Evolutionary conservation across 2,329 filamentous ascomycete genomes (phyloP), one percentile per base, ranked within the genome.

Genomic region (Tolypocladium endophyticum): DNA sequence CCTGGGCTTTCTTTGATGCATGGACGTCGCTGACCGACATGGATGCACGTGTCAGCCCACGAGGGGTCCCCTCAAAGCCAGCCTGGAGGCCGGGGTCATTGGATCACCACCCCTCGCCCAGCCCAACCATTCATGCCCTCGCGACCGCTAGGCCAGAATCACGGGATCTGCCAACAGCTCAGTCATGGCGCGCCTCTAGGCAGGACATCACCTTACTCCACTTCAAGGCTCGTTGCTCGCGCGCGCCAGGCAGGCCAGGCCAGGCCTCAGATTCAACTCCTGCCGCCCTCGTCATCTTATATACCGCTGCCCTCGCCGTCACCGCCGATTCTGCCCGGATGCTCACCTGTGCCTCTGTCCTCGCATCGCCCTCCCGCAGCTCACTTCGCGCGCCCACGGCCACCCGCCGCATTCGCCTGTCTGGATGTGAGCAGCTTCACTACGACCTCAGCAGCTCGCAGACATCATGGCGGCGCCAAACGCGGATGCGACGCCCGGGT

Each of bases 31-130:
- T 56, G 25, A 33, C 55, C 55, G 55, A 43, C 56, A 45, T 45
- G 56, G 56, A 58, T 58, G 56, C 43, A 52, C 69, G 69, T 72
- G 70, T 72, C 69, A 71, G 65, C 63, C 68, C 61, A 67, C 63
- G 58, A 66, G 62, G 63, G 68, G 67, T 59, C 59, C 41, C 41
- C 55, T n/a, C 50, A 35, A 30, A 14, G 18, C 55, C 54, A 41
- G 52, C 36, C 28, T 25, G 11, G 53, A 47, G 4, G 20, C 50
- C 30, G 18, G 28, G 30, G 56, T 50, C 56, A 36, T 23, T 50
- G 56, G 39, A 47, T 36, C 56, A 57, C 53, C 33, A 18, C 53
- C 53, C 53, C 53, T 55, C 47, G 45, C 43, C 45, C 45, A 52
- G 47, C 47, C 47, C 28, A 53, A 35, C 47, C 47, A 52, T 23